Evolutionary conservation across 2,329 filamentous ascomycete species (phyloP), one percentile per base, ranked within the genome.

Genomic region (Blastomyces gilchristii): DNA sequence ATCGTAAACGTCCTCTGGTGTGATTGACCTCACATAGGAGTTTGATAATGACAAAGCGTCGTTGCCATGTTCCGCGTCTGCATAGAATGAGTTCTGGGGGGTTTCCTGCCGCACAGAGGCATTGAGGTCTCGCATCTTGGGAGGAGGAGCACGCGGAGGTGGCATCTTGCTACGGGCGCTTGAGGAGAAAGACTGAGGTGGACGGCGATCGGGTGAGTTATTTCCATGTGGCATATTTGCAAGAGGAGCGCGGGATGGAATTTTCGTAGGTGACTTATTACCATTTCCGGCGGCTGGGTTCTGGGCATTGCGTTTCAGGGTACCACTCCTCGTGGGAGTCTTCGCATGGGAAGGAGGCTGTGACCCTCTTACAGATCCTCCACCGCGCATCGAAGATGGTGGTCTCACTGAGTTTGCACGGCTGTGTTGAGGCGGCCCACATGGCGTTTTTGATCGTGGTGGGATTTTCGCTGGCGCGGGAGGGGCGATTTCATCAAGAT

Each of bases 121-220:
- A 66, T 85, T 85, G 39, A 97, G 81, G 52, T 95, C 91, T 67
- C 93, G 87, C 91, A 97, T 97, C 74, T 91, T 94, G 58, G 93
- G 93, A 14, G 92, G 92, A 45, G 91, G 90, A 1, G 87, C 87
- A 65, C 86, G 81, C 71, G 84, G 69, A 31, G 79, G 77, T 18
- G 83, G 81, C 62, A 84, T 73, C 60, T 80, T 78, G 54, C 81
- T 77, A 57, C 78, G 76, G 49, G 76, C 72, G 9, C 77, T 77
- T 53, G 73, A 74, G 7, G 75, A 75, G 64, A 76, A 77, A 31
- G 68, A 65, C 3, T 70, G 65, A 58, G 77, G 79, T 11, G 71
- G 78, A 11, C 82, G 80, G 53, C 91, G 87, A 70, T 96, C 91
- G 6, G 91, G 89, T 9, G 91, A 96, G 75, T 93, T 96, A 72